A percentile compares a stretch with the other conserved stretches of the same genome.
These are phyloP conservation scores for Akebia trifoliata DNA, from an alignment of 164 flowering plant species.

Conservation along the genomic window DNA sequence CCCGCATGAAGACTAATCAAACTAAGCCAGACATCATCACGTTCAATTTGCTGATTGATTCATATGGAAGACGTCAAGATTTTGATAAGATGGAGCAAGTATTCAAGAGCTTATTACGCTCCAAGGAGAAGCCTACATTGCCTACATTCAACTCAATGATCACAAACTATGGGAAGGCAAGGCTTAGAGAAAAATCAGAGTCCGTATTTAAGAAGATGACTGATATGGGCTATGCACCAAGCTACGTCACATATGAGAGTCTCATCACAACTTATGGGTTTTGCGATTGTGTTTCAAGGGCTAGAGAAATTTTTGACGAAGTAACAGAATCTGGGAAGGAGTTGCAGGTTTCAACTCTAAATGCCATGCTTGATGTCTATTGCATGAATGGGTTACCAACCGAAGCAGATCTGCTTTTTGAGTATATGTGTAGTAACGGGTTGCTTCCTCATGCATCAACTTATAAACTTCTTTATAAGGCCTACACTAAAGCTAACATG, in stretches of 20 bases:
- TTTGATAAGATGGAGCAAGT: conserved; percentile 97
- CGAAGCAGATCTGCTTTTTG: conserved; percentile 70
- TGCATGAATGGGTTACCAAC: conserved; percentile 64
- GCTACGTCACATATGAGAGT: conserved; percentile 72
- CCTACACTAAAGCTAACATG: conserved; percentile 72
- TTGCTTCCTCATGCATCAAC: conserved; percentile 57
- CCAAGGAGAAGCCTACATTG: conserved; percentile 78
- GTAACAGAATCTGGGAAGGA: conserved; percentile 47
- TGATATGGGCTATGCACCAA: conserved; percentile 64
- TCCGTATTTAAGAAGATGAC: conserved; percentile 43
- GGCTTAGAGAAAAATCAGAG: conserved; percentile 78
- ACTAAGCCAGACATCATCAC: conserved; percentile 82
- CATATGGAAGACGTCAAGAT: conserved; percentile 85
- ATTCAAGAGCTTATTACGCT: conserved; percentile 64
- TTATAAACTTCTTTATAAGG: conserved; percentile 85
- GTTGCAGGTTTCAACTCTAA: conserved; percentile 65
- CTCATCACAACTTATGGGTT: conserved; percentile 74
- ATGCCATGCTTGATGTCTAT: conserved; percentile 88
- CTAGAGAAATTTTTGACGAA: conserved; percentile 62
- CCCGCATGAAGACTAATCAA: conserved; percentile 70
- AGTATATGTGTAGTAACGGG: conserved; percentile 30
- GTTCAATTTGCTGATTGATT: conserved; percentile 80
- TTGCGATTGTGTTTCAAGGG: conserved; percentile 72
- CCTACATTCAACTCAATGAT: conserved; percentile 97
- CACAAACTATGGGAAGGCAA: conserved; percentile 83